Conservation (phyloP, 2,329 filamentous ascomycete species). For the Rasamsonia emersonii region DNA sequence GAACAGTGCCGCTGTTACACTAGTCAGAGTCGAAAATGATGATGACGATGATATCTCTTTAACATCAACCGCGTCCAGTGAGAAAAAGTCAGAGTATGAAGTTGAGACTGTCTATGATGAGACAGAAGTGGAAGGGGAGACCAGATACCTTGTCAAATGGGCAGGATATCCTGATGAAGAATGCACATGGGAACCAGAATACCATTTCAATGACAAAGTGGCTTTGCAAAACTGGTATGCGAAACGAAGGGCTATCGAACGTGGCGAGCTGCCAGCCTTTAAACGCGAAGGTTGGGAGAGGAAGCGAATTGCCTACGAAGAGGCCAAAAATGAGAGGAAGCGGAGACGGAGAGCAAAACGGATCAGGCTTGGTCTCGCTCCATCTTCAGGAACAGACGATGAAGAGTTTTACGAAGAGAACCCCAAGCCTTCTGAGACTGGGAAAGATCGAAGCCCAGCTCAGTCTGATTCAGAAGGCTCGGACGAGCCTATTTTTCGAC, state of each 20-base stretch:
- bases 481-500: no score
- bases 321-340: slow-evolving; percentile 16
- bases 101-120: slow-evolving; percentile 25
- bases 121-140: slow-evolving; percentile 15
- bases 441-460: not conserved
- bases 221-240: slow-evolving; percentile 34
- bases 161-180: slow-evolving; percentile 48
- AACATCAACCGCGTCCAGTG: slow-evolving; percentile 43
- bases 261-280: slow-evolving; percentile 22
- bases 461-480: no score
- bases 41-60: slow-evolving; percentile 49
- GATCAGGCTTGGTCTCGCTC: slow-evolving; percentile 13
- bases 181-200: slow-evolving; percentile 46
- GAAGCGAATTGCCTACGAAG: slow-evolving; percentile 13
- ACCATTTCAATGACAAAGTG: slow-evolving; percentile 29
- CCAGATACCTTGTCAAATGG: slow-evolving; percentile 57
- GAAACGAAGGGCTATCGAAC: slow-evolving; percentile 23
- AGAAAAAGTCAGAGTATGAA: slow-evolving; percentile 42
- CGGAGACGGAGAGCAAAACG: slow-evolving; percentile 21
- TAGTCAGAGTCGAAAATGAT: slow-evolving; percentile 10
- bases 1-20: not conserved
- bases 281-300: slow-evolving; percentile 24
- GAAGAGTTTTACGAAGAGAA: no score
- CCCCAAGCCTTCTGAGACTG: not conserved
- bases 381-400: not conserved